Evolutionary conservation across 2,329 filamentous ascomycete genomes (phyloP), one percentile per base, ranked within the genome.

Genomic region (Pyrenophora tritici-repentis): DNA sequence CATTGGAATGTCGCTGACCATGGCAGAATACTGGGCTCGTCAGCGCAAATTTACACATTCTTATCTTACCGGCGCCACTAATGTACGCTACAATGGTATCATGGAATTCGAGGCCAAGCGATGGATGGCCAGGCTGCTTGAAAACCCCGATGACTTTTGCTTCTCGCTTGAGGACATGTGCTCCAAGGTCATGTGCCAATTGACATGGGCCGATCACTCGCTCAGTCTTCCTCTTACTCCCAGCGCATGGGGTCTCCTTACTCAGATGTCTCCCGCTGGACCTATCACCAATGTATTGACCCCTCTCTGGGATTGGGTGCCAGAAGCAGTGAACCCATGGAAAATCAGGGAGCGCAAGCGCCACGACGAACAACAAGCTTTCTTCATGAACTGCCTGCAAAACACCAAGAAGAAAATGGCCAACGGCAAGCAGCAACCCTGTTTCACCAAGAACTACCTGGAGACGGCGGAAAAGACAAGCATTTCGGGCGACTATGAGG

Each of bases 201-300:
- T 83, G 37, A 79, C 79, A 12, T 83, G 81, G 81, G 81, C 82
- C 50, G 78, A 83, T 45, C 73, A 77, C 6, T 70, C 67, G 35
- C 61, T 80, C 33, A 82, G 79, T 63, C 70, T 76, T 43, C 75
- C 78, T 55, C 77, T 78, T 53, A 81, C 76, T 8, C 76, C 76
- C 40, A 79, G 77, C 52, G 81, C 81, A 1, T 83, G 80, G 81
- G 81, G 80, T n/a, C 71, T 83, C 1, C 69, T 83, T 13, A 82
- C 76, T 4, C 81, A 83, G 46, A 83, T 84, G 80, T 83, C 81
- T 1, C 81, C 81, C 0, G 81, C 81, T 20, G 81, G 81, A 0
- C 81, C 81, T 1, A 79, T 84, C 55, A 83, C 81, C n/a, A 83
- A 83, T 52, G 76, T 83, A 3, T 45, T 83, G 34, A 82, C 80